phyloP scores from a whole-genome alignment of 169 alveolate species.

The Plasmodium billcollinsi region DNA sequence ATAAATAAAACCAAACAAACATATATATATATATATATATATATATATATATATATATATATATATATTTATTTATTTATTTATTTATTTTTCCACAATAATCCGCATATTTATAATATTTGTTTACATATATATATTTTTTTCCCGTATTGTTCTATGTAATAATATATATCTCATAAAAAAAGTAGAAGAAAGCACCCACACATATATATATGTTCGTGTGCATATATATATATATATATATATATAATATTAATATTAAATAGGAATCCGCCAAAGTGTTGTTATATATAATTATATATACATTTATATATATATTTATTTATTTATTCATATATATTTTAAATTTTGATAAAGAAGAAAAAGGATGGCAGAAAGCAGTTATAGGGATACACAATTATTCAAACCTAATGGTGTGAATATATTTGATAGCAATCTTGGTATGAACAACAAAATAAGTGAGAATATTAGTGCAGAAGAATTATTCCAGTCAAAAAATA shows the following conservation, averaged over 20 bases:
- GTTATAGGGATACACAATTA: background rate
- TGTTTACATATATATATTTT: too few species aligned
- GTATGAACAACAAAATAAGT: background rate
- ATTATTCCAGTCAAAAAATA: conserved; percentile 15
- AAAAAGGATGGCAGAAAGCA: background rate
- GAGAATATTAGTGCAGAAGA: conserved; percentile 14
- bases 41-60: too few species aligned
- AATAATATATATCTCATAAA: background rate
- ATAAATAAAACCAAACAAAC: too few species aligned
- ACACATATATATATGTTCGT: background rate
- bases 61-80: too few species aligned
- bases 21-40: too few species aligned
- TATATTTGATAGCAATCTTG: background rate
- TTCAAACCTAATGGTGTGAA: conserved; percentile 13
- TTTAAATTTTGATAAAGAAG: background rate
- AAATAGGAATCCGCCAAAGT: too few species aligned
- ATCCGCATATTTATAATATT: too few species aligned
- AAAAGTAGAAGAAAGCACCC: background rate
- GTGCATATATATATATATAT: background rate
- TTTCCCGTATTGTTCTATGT: too few species aligned
- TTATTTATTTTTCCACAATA: too few species aligned
- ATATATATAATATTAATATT: background rate
- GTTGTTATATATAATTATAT: background rate
- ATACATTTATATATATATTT: background rate
- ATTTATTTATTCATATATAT: background rate